Base-by-base conservation (phyloP, 768 basidiomycete genomes). In the Jaapia argillacea region DNA sequence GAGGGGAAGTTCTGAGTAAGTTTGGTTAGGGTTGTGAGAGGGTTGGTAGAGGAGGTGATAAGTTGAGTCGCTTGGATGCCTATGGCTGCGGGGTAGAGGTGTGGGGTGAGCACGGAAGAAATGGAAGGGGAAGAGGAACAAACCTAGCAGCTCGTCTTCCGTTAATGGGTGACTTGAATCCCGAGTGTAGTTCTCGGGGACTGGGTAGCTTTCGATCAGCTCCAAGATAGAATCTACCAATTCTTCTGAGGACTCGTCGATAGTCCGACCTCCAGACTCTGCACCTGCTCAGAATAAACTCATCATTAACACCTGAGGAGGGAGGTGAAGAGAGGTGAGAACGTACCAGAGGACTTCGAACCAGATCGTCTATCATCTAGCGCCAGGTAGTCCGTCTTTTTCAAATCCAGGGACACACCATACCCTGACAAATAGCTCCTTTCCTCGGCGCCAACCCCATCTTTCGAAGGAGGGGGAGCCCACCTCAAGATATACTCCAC, bases 351-450 rank as follows among this genome's bases (percentile, higher is more conserved):
- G 31, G n/a, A n/a, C n/a, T n/a, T n/a, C n/a, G n/a, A n/a, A n/a
- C n/a, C 60, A 3, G 65, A 55, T 41, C 72, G 60, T 36, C 96
- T 68, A 58, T 99, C 96, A 56, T 99, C 96, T 5, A 97, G 65
- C 3, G 84, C 91, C 10, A 97, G 74, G 57, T 98, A 99, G 54
- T 99, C 96, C 72, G 79, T 96, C 66, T 93, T 96, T 70, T 99
- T 99, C 52, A 99, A 62, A 51, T 94, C 90, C 42, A 99, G 66
- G 18, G 85, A 72, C 5, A 93, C 93, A 3, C 96, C 96, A 52
- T 90, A 99, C 4, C 94, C 94, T 3, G 85, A 79, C 5, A 99
- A 65, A 54, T 73, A 70, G 45, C 62, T 73, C 4, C 62, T 56
- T 18, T 59, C 51, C 1, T 53, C 53, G 0, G 52, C 40, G 16